A percentile compares a stretch with the other conserved stretches of the same genome.
These are phyloP conservation scores for Aureobasidium melanogenum DNA, from an alignment of 2,329 filamentous ascomycete genomes.

Conservation along the genomic window DNA sequence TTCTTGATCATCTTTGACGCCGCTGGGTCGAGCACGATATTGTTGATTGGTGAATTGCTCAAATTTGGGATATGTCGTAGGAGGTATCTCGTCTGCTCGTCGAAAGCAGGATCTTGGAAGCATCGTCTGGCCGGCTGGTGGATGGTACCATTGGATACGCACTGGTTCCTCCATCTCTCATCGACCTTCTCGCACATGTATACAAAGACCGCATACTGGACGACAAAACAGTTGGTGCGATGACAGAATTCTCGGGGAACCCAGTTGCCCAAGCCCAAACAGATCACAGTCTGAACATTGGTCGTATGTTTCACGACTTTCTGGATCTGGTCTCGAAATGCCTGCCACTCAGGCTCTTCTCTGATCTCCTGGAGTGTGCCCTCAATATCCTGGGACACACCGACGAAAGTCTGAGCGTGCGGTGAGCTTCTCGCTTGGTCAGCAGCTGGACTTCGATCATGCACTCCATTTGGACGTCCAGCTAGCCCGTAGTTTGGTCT, in stretches of 20 bases:
- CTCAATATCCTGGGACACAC: neutral
- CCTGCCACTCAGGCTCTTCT: neutral
- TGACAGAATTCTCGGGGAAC: neutral
- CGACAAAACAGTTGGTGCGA: neutral
- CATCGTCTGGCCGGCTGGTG: neutral
- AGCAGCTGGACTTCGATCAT: neutral
- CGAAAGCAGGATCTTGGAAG: neutral
- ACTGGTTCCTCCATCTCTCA: neutral
- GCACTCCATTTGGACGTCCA: neutral
- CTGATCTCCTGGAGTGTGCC: neutral
- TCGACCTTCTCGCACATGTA: neutral
- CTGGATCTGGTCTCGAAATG: neutral
- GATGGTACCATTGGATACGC: neutral
- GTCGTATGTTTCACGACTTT: neutral
- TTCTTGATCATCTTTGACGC: neutral
- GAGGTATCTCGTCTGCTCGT: neutral
- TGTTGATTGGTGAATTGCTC: neutral
- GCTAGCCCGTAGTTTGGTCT: no score
- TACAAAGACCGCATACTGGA: neutral
- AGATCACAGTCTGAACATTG: neutral
- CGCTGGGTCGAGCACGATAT: neutral
- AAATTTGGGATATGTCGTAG: neutral
- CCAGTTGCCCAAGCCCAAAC: neutral
- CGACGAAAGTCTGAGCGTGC: neutral
- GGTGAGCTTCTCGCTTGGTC: neutral